These are phyloP conservation scores for Fraxinus ornus DNA, from an alignment of 305 asterid species.

Conservation along the genomic window DNA sequence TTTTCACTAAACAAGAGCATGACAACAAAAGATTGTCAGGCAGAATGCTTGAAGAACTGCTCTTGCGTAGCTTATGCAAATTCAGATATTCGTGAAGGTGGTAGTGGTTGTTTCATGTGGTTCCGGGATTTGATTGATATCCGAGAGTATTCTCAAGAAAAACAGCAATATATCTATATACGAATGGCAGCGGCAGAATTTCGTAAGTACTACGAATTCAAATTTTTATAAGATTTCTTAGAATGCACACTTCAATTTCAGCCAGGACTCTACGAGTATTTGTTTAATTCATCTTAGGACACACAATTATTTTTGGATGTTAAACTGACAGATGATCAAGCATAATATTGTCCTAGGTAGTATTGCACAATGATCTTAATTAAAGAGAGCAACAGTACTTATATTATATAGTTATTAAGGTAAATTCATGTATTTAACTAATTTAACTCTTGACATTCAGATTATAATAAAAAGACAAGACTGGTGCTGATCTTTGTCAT, in stretches of 20 bases:
- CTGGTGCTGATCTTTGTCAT: neutral
- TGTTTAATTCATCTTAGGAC: neutral
- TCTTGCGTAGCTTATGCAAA: constrained; percentile 26
- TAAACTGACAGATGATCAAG: neutral
- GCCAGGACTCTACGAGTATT: neutral
- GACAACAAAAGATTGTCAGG: constrained; percentile 18
- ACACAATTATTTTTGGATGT: neutral
- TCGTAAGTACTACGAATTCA: constrained; percentile 3
- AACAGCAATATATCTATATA: constrained; percentile 16
- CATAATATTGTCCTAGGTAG: neutral
- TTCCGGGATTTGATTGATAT: constrained; percentile 40
- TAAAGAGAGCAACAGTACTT: neutral
- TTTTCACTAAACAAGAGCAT: constrained; percentile 12
- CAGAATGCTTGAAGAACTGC: constrained; percentile 27
- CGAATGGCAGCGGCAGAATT: constrained; percentile 20
- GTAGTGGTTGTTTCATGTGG: constrained; percentile 46
- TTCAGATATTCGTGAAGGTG: constrained; percentile 25
- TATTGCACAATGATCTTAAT: too few relatives aligned
- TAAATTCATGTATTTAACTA: neutral
- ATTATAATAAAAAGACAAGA: neutral
- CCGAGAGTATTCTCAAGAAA: neutral
- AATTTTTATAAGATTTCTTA: neutral
- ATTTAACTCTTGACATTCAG: neutral
- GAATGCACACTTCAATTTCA: neutral
- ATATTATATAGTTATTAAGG: neutral